A percentile compares a stretch with the other conserved stretches of the same genome.
Evolutionary conservation across 352 stramenopile genomes (phyloP).

Genomic region (Globisporangium splendens): DNA sequence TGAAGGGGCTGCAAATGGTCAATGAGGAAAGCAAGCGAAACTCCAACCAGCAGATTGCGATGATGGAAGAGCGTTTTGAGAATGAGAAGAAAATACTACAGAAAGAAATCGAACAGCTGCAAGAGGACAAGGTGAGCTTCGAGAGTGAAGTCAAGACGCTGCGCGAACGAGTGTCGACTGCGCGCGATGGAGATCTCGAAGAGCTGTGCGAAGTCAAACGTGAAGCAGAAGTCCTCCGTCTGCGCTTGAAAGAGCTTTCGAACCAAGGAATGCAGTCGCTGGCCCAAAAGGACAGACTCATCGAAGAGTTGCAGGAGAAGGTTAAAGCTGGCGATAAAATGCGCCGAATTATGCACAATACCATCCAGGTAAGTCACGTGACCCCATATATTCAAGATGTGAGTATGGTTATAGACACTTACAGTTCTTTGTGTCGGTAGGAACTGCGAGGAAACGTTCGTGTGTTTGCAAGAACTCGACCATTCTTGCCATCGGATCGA

Average conservation of each 20-base stretch:
- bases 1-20: conserved; percentile 42
- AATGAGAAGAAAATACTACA: conserved; percentile 32
- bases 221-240: conserved; percentile 65
- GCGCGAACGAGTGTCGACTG: conserved; percentile 41
- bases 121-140: conserved; percentile 72
- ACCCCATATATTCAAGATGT: background rate
- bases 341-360: conserved; percentile 97
- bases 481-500: conserved; percentile 83
- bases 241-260: conserved; percentile 62
- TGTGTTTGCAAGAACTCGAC: conserved; percentile 94
- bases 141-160: conserved; percentile 73
- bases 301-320: conserved; percentile 71
- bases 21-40: conserved; percentile 42
- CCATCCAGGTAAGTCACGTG: conserved; percentile 75
- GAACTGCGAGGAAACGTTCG: conserved; percentile 98
- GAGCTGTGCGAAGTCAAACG: conserved; percentile 67
- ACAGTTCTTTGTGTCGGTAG: conserved; percentile 35
- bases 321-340: conserved; percentile 77
- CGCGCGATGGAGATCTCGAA: conserved; percentile 58
- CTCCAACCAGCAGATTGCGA: conserved; percentile 25
- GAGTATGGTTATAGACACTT: background rate
- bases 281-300: conserved; percentile 62
- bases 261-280: conserved; percentile 61
- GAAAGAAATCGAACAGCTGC: conserved; percentile 50
- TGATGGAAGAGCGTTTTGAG: conserved; percentile 35